Evolutionary conservation across 805 yeast genomes (phyloP).

Genomic region (Blastobotrys parvus): DNA sequence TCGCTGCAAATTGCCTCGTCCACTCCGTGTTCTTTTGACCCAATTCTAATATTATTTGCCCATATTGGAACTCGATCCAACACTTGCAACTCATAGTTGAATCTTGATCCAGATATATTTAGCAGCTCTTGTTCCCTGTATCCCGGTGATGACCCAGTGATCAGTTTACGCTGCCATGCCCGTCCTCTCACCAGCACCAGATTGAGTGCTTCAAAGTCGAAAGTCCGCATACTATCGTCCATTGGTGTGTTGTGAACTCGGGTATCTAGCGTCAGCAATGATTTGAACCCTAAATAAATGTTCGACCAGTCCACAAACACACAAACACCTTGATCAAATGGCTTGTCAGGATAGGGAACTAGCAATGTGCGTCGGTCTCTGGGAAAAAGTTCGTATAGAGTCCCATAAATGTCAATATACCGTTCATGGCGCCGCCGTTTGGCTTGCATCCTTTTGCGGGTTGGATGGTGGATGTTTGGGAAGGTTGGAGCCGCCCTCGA

Average conservation of each 20-base stretch:
- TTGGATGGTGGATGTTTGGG: too few species aligned
- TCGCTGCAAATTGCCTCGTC: conserved; percentile 7
- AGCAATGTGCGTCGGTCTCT: conserved; percentile 6
- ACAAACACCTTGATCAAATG: not conserved
- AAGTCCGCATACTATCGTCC: not conserved
- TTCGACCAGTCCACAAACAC: conserved; percentile 11
- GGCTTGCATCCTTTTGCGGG: too few species aligned
- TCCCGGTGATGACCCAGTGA: conserved; percentile 3
- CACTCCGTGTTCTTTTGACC: conserved; percentile 9
- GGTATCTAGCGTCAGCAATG: not conserved
- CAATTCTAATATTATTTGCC: not conserved
- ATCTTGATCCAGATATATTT: not conserved
- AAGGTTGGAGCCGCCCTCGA: too few species aligned
- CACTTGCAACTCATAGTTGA: not conserved
- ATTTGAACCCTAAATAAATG: conserved; percentile 3
- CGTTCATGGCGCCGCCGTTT: too few species aligned
- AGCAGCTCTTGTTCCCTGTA: not conserved
- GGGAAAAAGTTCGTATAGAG: conserved; percentile 5
- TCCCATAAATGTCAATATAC: too few species aligned
- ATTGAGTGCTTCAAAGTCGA: conserved; percentile 4
- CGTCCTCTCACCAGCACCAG: conserved; percentile 10
- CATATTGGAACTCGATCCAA: not conserved
- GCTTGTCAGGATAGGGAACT: conserved; percentile 3
- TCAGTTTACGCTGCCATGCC: not conserved
- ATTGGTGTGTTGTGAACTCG: not conserved